Evolutionary conservation across 139 green algal genomes (phyloP), one percentile per base, ranked within the genome.

Genomic region (Protoeuglena noctilucae): DNA sequence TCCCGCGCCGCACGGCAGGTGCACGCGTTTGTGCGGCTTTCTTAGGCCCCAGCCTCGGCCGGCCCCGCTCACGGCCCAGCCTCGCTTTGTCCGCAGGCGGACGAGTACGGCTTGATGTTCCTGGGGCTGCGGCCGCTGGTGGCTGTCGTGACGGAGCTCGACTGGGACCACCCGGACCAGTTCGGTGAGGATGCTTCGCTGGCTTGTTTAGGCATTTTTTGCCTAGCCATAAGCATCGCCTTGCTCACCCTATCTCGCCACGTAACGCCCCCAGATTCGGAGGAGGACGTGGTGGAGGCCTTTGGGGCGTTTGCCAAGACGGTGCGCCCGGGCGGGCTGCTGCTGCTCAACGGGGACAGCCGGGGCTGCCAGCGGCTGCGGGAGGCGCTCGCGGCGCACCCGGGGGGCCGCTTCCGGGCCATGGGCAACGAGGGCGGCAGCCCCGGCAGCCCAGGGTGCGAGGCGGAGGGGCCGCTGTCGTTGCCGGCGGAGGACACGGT

Each of bases 81-180:
- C 18, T 56, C 12, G 25, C 54, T 61, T 27, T 34, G 54, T 3
- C 40, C 29, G 16, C 39, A 61, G 45, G 54, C 54, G 7, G 54
- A 61, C 26, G 54, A 61, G 54, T 61, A 61, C 26, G 54, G 54
- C 7, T 21, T 34, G 9, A 41, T 40, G 17, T 61, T 61, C 31
- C 54, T 61, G 16, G 54, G 39, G 12, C 21, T 61, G 34, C n/a
- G 12, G 7, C 40, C 54, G 14, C 17, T 4, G 9, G 6, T 28
- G 24, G 41, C 54, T 18, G 24, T 61, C 9, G 45, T 61, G 4
- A 61, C 54, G 4, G 54, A 61, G 25, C 17, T 61, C 6, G 54
- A 61, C 25, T 22, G 27, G 16, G 54, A 61, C 9, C 54, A 61
- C 45, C 21, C 54, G 24, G 54, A 61, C 45, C 19, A 24, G 9